These are phyloP conservation scores for Annona squamosa DNA, from an alignment of 164 flowering plant genomes.

Conservation along the genomic window DNA sequence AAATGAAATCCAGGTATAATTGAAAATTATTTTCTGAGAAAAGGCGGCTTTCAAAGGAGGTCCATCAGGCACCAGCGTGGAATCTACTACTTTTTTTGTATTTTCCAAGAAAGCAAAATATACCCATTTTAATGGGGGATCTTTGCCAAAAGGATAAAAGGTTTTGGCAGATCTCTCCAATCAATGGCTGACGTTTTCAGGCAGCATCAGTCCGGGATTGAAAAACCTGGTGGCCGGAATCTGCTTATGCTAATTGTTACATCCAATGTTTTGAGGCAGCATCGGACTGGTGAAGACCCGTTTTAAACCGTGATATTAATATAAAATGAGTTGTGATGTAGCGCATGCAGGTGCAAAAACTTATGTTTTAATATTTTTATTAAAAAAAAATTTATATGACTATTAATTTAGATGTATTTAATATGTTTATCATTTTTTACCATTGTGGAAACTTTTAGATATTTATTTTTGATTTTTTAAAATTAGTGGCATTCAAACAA, in stretches of 20 bases:
- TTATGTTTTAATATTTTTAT: too few species aligned
- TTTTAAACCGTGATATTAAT: too few species aligned
- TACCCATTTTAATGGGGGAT: neutral
- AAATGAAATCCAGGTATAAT: neutral
- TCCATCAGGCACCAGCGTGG: neutral
- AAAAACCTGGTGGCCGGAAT: neutral
- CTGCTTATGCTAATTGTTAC: neutral
- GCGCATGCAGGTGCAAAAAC: too few species aligned
- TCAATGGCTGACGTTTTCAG: neutral
- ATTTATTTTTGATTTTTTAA: too few species aligned
- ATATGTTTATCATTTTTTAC: too few species aligned
- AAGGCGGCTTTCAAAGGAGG: neutral
- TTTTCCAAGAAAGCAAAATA: neutral
- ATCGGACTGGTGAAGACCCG: too few species aligned
- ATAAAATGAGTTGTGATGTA: too few species aligned
- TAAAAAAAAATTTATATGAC: too few species aligned
- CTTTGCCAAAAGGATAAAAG: neutral
- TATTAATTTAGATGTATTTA: too few species aligned
- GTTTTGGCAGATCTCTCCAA: neutral
- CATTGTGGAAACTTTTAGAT: too few species aligned
- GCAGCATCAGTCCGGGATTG: neutral
- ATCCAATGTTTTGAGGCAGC: neutral
- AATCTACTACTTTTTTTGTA: neutral
- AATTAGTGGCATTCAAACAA: too few species aligned
- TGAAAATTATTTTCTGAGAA: neutral